phyloP scores from a whole-genome alignment of 78 protist species.

The Salpingoeca rosetta region DNA sequence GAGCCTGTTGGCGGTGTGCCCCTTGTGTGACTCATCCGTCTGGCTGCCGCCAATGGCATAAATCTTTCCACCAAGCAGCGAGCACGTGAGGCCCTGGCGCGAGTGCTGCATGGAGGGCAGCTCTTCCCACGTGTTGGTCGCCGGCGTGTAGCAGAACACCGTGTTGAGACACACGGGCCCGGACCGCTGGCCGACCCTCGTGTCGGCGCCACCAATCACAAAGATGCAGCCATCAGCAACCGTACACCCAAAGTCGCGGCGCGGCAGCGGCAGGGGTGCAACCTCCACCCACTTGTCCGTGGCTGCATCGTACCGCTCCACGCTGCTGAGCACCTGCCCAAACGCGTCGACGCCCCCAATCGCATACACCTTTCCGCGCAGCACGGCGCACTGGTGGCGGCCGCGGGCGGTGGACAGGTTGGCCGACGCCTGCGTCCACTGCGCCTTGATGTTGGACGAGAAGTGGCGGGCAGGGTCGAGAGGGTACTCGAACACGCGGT shows the following conservation, averaged over 20 bases:
- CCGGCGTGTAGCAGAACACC: background rate
- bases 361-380: background rate
- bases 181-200: background rate
- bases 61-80: background rate
- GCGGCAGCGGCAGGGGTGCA: background rate
- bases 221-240: background rate
- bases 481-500: background rate
- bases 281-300: background rate
- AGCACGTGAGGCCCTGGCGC: background rate
- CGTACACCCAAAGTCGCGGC: background rate
- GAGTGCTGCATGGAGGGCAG: background rate
- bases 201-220: background rate
- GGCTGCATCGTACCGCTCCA: background rate
- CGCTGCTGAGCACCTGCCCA: background rate
- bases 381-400: background rate
- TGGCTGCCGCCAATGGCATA: background rate
- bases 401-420: background rate
- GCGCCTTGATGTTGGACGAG: background rate
- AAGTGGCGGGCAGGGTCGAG: background rate
- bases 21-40: background rate
- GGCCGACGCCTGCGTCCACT: background rate
- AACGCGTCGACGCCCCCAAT: background rate
- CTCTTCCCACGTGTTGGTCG: background rate
- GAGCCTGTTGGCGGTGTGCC: too few species aligned
- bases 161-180: background rate